Conservation (phyloP, 805 yeast genomes). For the Helenozyma rhizophorensis region DNA sequence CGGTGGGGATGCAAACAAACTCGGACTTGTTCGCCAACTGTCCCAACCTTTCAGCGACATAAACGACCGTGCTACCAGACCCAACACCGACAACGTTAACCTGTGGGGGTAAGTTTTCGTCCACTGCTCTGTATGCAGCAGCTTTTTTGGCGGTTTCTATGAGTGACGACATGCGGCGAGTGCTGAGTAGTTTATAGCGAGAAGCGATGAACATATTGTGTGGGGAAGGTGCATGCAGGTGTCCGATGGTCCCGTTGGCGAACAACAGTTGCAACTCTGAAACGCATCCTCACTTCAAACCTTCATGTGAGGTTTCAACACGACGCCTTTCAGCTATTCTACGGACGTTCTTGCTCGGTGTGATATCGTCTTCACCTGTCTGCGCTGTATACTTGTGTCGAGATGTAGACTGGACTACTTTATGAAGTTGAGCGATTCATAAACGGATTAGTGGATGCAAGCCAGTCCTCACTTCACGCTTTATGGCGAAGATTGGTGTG, state of each 20-base stretch:
- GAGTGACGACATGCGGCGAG: constrained; percentile 16
- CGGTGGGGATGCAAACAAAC: constrained; percentile 88
- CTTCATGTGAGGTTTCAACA: no score
- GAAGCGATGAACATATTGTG: not conserved
- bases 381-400: no score
- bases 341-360: not conserved
- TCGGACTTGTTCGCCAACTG: constrained; percentile 50
- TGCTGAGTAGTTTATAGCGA: not conserved
- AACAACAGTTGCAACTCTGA: no score
- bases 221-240: not conserved
- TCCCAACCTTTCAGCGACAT: constrained; percentile 91
- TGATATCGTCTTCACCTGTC: no score
- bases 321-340: not conserved
- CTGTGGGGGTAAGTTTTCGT: constrained; percentile 66
- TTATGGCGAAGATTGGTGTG: no score
- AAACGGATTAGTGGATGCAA: no score
- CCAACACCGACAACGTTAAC: constrained; percentile 89
- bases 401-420: no score
- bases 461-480: no score
- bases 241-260: not conserved
- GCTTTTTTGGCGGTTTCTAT: constrained; percentile 81
- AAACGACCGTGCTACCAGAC: constrained; percentile 96
- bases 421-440: no score
- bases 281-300: no score
- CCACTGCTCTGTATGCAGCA: constrained; percentile 92